Evolutionary conservation across 2,329 filamentous ascomycete species (phyloP), one percentile per base, ranked within the genome.

Genomic region (Dactylonectria macrodidyma): DNA sequence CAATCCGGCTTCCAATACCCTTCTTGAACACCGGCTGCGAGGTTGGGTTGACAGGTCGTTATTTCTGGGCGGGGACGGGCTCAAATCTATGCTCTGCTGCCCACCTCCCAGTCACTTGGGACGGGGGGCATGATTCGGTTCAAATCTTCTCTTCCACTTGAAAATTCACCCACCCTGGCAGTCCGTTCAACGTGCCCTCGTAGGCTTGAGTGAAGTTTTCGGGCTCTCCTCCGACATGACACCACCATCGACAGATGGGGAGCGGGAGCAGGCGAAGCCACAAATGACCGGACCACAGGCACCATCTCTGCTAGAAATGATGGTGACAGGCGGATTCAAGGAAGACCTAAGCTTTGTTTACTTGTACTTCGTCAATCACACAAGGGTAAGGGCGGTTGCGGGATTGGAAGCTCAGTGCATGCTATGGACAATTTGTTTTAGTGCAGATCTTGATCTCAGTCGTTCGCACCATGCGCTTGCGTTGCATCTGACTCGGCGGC

Each of bases 361-460:
- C 54, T 61, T 33, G 33, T 19, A 19, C 19, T 19, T 19, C 19
- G 19, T 51, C 26, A 30, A 30, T 65, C 66, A 62, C 65, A 71
- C 51, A 67, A 71, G 69, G 34, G 46, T 64, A 60, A 66, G 54
- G 36, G 63, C 60, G 55, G 44, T 44, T 55, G 63, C 70, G 61
- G 71, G 71, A 73, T 70, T 68, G 67, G 68, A 70, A 67, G 56
- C 51, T 61, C 66, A 67, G 66, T 66, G 69, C 46, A 66, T 59
- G 67, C 69, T 69, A 60, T 71, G 65, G 48, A 75, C 63, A 52
- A 65, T 65, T 68, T 58, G 66, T 68, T 68, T 75, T 75, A 76
- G 73, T 72, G 73, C 57, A 76, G 73, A 76, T 76, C 75, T 70
- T 72, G 75, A 76, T 76, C 71, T 67, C 61, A 61, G 58, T 55